Evolutionary conservation across 371 early-diverging fungal genomes (phyloP).

Genomic region (Mortierella polycephala): DNA sequence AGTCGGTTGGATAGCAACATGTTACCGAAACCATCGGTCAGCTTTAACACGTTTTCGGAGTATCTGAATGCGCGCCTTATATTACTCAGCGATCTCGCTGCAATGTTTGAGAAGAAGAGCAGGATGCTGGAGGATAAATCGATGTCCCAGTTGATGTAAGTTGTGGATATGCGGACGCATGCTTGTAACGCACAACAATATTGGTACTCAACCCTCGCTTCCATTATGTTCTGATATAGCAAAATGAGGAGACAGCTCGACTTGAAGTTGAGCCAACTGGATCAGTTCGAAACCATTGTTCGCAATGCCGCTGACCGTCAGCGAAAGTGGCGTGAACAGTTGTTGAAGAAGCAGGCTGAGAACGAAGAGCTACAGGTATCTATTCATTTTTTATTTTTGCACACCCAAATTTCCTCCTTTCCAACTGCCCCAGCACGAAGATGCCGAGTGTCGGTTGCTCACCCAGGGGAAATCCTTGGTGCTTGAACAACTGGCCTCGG

Average conservation of each 20-base stretch:
- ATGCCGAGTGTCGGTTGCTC: slow-evolving; percentile 10
- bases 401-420: background rate
- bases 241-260: slow-evolving; percentile 53
- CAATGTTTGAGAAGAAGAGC: slow-evolving; percentile 49
- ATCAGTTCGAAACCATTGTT: slow-evolving; percentile 34
- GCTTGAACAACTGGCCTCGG: background rate
- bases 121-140: slow-evolving; percentile 52
- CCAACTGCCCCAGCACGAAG: slow-evolving; percentile 23
- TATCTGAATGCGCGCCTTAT: slow-evolving; percentile 46
- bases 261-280: slow-evolving; percentile 34
- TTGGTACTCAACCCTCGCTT: background rate
- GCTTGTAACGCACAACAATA: no score
- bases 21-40: slow-evolving; percentile 54
- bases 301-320: slow-evolving; percentile 47
- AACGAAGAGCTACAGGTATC: slow-evolving; percentile 48
- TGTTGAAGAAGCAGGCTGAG: slow-evolving; percentile 26
- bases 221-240: slow-evolving; percentile 2
- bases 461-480: background rate
- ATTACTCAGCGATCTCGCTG: slow-evolving; percentile 42
- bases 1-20: slow-evolving; percentile 40
- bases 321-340: slow-evolving; percentile 40
- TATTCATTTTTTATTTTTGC: background rate
- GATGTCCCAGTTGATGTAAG: slow-evolving; percentile 28
- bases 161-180: background rate
- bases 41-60: slow-evolving; percentile 51